A percentile compares a stretch with the other conserved stretches of the same genome.
Conservation (phyloP, 805 yeast genomes). For the Schwanniomyces yamadae region DNA sequence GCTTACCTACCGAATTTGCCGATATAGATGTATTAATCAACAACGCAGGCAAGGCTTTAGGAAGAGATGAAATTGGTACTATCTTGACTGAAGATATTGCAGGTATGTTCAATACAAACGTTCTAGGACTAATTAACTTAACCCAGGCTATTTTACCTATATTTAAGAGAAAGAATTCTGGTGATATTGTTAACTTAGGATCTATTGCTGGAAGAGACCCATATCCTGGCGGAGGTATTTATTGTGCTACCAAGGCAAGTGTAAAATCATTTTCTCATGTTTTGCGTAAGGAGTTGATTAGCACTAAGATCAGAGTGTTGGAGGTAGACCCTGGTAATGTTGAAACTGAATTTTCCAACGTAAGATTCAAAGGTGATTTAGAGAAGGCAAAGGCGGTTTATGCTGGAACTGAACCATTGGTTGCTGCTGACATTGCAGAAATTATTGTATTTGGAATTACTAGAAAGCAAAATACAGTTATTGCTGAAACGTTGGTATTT, state of each 20-base stretch:
- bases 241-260: constrained; percentile 75
- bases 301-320: constrained; percentile 66
- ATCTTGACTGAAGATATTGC: constrained; percentile 63
- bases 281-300: constrained; percentile 71
- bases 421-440: constrained; percentile 75
- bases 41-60: constrained; percentile 81
- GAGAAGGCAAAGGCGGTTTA: constrained; percentile 63
- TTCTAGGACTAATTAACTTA: constrained; percentile 76
- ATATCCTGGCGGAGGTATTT: constrained; percentile 76
- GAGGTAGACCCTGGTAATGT: constrained; percentile 80
- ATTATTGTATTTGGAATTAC: constrained; percentile 64
- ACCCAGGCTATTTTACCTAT: constrained; percentile 77
- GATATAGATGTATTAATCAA: constrained; percentile 67
- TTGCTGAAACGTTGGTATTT: constrained; percentile 80
- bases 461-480: constrained; percentile 67
- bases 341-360: constrained; percentile 71
- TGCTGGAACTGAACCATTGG: constrained; percentile 64
- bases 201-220: constrained; percentile 80
- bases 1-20: constrained; percentile 58
- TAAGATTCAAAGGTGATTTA: constrained; percentile 63
- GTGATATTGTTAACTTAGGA: constrained; percentile 74
- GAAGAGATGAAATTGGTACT: constrained; percentile 72
- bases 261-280: constrained; percentile 69
- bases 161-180: constrained; percentile 66
- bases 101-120: constrained; percentile 83